Evolutionary conservation across 2,329 filamentous ascomycete species (phyloP).

Genomic region (Colletotrichum sansevieriae): DNA sequence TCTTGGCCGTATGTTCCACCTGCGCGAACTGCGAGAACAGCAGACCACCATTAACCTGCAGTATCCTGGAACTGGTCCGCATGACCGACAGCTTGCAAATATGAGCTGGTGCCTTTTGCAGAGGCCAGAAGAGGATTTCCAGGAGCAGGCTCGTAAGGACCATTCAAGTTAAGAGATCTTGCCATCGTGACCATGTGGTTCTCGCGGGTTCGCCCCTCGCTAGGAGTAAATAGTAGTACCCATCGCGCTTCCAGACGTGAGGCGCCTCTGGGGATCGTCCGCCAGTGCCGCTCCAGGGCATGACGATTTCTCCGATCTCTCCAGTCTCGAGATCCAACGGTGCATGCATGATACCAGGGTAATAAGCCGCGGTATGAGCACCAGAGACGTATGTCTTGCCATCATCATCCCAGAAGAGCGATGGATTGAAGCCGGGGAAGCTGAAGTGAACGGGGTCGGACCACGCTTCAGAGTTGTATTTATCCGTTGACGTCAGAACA

Average conservation of each 20-base stretch:
- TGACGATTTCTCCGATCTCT: conserved; percentile 52
- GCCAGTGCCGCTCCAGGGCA: conserved; percentile 63
- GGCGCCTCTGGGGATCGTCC: conserved; percentile 63
- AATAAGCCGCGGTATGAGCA: conserved; percentile 46
- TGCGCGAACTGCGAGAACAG: conserved; percentile 56
- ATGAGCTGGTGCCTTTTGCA: conserved; percentile 58
- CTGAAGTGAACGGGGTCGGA: conserved; percentile 46
- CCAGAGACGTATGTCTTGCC: conserved; percentile 65
- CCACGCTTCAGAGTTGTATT: conserved; percentile 45
- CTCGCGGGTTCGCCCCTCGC: conserved; percentile 64
- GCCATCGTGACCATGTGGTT: conserved; percentile 64
- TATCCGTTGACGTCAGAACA: conserved; percentile 41
- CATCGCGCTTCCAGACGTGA: conserved; percentile 65
- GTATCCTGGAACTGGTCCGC: conserved; percentile 68
- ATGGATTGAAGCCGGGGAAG: conserved; percentile 58
- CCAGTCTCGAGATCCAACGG: conserved; percentile 57
- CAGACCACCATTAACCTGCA: conserved; percentile 56
- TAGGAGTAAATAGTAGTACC: conserved; percentile 66
- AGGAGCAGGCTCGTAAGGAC: conserved; percentile 59
- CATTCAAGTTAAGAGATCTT: conserved; percentile 55
- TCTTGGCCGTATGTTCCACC: conserved; percentile 47
- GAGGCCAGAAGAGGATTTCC: conserved; percentile 60
- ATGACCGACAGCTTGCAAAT: conserved; percentile 68
- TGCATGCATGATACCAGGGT: conserved; percentile 53
- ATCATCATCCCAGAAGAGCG: conserved; percentile 68